These are phyloP conservation scores for Poterioochromonas sp. DNA, from an alignment of 352 stramenopile genomes.

Conservation along the genomic window DNA sequence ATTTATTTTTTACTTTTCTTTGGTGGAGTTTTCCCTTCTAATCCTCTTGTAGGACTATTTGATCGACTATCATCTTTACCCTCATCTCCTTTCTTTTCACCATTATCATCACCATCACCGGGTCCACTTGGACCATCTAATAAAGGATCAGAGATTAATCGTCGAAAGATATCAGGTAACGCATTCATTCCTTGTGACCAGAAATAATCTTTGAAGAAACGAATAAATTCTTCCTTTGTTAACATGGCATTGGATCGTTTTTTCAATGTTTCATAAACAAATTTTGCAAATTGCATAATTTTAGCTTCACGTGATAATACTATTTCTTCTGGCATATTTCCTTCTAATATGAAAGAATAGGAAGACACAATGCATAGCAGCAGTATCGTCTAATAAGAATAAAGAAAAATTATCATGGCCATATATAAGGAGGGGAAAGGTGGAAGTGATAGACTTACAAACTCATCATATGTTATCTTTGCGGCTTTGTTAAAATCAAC, in stretches of 20 bases:
- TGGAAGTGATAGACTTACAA: neutral
- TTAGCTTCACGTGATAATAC: neutral
- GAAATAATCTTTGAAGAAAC: neutral
- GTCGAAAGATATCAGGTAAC: neutral
- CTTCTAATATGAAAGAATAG: conserved; percentile 3
- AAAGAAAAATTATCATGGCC: neutral
- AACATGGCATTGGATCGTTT: neutral
- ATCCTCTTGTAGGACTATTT: too few relatives aligned
- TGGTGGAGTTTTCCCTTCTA: too few relatives aligned
- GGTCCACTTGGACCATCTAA: too few relatives aligned
- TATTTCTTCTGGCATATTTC: neutral
- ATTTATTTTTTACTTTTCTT: too few relatives aligned
- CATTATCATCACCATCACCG: neutral
- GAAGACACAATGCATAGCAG: neutral
- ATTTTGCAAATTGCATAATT: neutral
- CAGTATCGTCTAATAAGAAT: conserved; percentile 1
- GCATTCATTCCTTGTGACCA: neutral
- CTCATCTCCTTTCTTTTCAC: neutral
- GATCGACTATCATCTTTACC: neutral
- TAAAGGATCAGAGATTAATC: neutral
- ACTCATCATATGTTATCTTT: neutral
- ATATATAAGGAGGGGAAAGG: neutral
- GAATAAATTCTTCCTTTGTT: conserved; percentile 1
- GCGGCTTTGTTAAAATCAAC: neutral
- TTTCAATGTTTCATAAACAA: conserved; percentile 8